These are phyloP conservation scores for Arabidopsis suecica DNA, from an alignment of 345 rosid species.

Conservation along the genomic window DNA sequence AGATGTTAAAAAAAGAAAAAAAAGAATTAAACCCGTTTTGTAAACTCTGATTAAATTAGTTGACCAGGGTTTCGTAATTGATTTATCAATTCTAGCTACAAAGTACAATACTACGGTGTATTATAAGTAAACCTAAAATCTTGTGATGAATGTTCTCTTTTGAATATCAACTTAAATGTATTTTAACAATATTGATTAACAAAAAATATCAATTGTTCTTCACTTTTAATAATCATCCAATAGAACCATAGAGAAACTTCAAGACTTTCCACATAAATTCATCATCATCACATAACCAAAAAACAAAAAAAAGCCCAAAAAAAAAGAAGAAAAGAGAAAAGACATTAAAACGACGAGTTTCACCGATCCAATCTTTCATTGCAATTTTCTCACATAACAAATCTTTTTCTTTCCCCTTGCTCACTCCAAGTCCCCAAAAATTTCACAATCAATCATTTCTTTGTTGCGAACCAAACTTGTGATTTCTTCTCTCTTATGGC, in stretches of 20 bases:
- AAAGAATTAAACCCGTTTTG: not conserved
- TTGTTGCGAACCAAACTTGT: slow-evolving; percentile 3
- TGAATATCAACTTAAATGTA: not conserved
- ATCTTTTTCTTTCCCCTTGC: slow-evolving; percentile 24
- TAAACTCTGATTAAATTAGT: not conserved
- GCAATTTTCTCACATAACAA: slow-evolving; percentile 1
- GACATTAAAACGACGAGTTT: slow-evolving; percentile 30
- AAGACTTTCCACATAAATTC: not conserved
- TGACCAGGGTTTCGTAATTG: not conserved
- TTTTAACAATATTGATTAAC: not conserved
- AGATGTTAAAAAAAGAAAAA: too few relatives aligned
- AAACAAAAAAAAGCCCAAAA: not conserved
- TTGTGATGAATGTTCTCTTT: not conserved
- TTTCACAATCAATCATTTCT: not conserved
- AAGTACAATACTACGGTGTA: not conserved
- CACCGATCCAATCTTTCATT: slow-evolving; percentile 34
- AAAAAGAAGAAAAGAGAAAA: not conserved
- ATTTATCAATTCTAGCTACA: not conserved
- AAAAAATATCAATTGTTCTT: too few relatives aligned
- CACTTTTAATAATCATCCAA: not conserved
- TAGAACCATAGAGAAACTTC: slow-evolving; percentile 1
- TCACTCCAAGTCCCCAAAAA: slow-evolving; percentile 25
- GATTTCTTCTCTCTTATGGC: slow-evolving; percentile 57
- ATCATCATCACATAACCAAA: slow-evolving; percentile 1
- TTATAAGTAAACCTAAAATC: not conserved